Percentiles rank a stretch among this genome's conserved stretches.
These are phyloP conservation scores for Acanthamoeba healyi DNA, from an alignment of 208 protist species.

Conservation along the genomic window DNA sequence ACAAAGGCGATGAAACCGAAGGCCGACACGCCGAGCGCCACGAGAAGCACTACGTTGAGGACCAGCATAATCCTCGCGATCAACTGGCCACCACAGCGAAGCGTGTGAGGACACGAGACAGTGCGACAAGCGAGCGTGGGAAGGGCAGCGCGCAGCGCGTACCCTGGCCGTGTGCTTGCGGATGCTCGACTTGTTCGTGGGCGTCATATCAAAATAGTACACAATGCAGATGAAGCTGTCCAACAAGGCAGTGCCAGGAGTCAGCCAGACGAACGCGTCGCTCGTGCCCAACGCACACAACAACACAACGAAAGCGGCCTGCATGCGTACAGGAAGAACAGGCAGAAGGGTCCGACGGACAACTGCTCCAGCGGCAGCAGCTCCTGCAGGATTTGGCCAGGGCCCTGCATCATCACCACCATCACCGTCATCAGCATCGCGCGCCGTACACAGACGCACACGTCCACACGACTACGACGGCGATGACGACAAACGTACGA, in stretches of 20 bases:
- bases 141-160: neutral
- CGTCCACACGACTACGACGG: neutral
- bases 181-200: neutral
- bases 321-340: conserved; percentile 57
- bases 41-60: neutral
- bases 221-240: conserved; percentile 41
- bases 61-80: conserved; percentile 7
- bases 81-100: neutral
- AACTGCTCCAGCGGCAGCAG: conserved; percentile 45
- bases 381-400: neutral
- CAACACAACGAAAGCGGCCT: neutral
- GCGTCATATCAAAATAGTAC: conserved; percentile 36
- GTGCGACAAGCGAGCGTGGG: neutral
- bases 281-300: no score
- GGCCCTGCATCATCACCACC: neutral
- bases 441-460: no score
- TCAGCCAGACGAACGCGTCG: no score
- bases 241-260: neutral
- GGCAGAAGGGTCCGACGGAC: conserved; percentile 27
- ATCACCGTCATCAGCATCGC: no score
- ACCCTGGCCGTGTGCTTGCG: neutral
- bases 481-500: conserved; percentile 3
- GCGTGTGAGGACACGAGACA: neutral
- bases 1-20: conserved; percentile 25
- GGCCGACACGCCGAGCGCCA: neutral